Percentiles rank a stretch among this genome's conserved stretches.
These are phyloP conservation scores for Luvunga scandens DNA, from an alignment of 345 rosid genomes.

Conservation along the genomic window DNA sequence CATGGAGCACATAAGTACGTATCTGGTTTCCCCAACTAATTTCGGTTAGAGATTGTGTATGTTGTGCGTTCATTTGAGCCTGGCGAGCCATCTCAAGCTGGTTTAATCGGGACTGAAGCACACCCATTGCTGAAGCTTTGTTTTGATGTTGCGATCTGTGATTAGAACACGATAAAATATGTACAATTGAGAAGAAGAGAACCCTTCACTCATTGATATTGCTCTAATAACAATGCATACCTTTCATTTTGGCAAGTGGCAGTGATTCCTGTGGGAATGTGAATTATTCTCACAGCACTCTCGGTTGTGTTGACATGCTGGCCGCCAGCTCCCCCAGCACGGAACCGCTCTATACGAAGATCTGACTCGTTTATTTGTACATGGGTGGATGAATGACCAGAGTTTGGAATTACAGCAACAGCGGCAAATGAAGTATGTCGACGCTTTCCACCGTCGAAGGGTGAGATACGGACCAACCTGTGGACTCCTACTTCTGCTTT, in stretches of 20 bases:
- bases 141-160: slow-evolving; percentile 82
- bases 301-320: slow-evolving; percentile 92
- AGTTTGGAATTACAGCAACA: slow-evolving; percentile 93
- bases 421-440: slow-evolving; percentile 98
- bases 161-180: slow-evolving; percentile 5
- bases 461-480: slow-evolving; percentile 92
- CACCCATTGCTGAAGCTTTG: slow-evolving; percentile 95
- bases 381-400: slow-evolving; percentile 66
- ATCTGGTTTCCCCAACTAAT: slow-evolving; percentile 97
- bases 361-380: slow-evolving; percentile 92
- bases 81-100: slow-evolving; percentile 89
- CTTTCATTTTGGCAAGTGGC: slow-evolving; percentile 95
- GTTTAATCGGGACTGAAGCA: slow-evolving; percentile 88
- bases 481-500: slow-evolving; percentile 98
- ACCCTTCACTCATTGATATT: too few relatives aligned
- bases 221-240: slow-evolving; percentile 23
- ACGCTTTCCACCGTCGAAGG: slow-evolving; percentile 83
- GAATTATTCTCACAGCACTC: slow-evolving; percentile 92
- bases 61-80: slow-evolving; percentile 85
- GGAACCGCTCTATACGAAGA: slow-evolving; percentile 82
- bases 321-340: slow-evolving; percentile 93
- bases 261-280: slow-evolving; percentile 86
- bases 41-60: slow-evolving; percentile 87
- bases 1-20: slow-evolving; percentile 86
- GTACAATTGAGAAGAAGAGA: background rate